Evolutionary conservation across 2,329 filamentous ascomycete genomes (phyloP), one percentile per base, ranked within the genome.

Genomic region (Pyricularia pennisetigena): DNA sequence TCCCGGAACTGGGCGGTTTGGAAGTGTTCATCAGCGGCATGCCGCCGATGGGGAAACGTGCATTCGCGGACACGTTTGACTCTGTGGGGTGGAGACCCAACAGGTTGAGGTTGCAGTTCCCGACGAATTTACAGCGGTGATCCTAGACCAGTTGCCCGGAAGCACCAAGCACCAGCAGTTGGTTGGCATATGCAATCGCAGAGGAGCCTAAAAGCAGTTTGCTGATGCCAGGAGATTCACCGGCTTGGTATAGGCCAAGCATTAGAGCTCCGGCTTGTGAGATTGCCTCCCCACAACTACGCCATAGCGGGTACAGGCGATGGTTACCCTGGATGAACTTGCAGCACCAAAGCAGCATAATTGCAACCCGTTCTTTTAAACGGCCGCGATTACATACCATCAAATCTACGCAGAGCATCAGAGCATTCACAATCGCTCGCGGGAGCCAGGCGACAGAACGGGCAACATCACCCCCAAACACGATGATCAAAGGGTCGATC

Each of bases 11-110:
- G 28, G 32, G 23, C 2, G 49, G 59, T 20, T 35, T 67, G 57
- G 24, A 23, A 4, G 59, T 67, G 6, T 26, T 67, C 8, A 30
- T 67, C 28, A 29, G 54, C 32, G 66, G 29, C 9, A 67, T 35
- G 54, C 49, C 54, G 20, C 29, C 54, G 23, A 54, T 29, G n/a
- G 66, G 59, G 7, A 67, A 57, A 29, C 28, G 49, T 59, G 57
- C 9, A 12, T 64, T 67, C 28, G 12, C 20, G 14, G 24, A 64
- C 12, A 49, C 57, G 2, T 64, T 67, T 23, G 66, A 67, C 5
- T 28, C 30, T 16, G 66, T 67, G 28, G 59, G 32, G 23, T 67
- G 66, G 66, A 41, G 32, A 20, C 66, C 66, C 1, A n/a, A 59
- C 5, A 41, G 16, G 26, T 20, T 67, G 66, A 49, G 23, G 6